Conservation (phyloP, 805 yeast genomes). For the Candida boleticola region DNA sequence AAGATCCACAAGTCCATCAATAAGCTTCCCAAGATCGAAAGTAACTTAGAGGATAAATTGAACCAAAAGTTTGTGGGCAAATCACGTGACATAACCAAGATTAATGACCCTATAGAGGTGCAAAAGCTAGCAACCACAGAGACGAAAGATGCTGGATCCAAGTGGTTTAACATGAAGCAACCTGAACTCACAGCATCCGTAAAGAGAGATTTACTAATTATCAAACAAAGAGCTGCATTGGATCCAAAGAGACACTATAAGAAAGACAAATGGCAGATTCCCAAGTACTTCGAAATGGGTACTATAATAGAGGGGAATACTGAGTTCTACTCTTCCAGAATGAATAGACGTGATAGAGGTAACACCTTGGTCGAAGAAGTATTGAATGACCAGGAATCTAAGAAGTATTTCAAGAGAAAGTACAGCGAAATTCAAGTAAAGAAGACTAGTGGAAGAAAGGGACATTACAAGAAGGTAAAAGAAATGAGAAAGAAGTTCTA, state of each 20-base stretch:
- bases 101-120: constrained; percentile 47
- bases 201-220: constrained; percentile 72
- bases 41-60: constrained; percentile 23
- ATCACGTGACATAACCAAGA: constrained; percentile 23
- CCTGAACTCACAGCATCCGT: constrained; percentile 69
- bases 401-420: constrained; percentile 79
- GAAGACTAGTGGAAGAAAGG: constrained; percentile 62
- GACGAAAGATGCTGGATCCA: constrained; percentile 44
- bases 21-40: constrained; percentile 41
- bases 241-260: constrained; percentile 96
- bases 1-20: constrained; percentile 33
- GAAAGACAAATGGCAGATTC: constrained; percentile 74
- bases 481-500: constrained; percentile 56
- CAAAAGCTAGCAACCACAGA: constrained; percentile 15
- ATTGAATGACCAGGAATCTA: constrained; percentile 66
- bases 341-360: constrained; percentile 72
- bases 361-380: constrained; percentile 79
- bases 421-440: constrained; percentile 74
- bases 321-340: constrained; percentile 68
- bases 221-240: constrained; percentile 84
- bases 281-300: constrained; percentile 84
- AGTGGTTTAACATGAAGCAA: constrained; percentile 82
- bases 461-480: constrained; percentile 60
- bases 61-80: constrained; percentile 6
- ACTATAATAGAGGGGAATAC: constrained; percentile 80